Conservation (phyloP, 306 rosid genomes). For the Prunus mongolica region DNA sequence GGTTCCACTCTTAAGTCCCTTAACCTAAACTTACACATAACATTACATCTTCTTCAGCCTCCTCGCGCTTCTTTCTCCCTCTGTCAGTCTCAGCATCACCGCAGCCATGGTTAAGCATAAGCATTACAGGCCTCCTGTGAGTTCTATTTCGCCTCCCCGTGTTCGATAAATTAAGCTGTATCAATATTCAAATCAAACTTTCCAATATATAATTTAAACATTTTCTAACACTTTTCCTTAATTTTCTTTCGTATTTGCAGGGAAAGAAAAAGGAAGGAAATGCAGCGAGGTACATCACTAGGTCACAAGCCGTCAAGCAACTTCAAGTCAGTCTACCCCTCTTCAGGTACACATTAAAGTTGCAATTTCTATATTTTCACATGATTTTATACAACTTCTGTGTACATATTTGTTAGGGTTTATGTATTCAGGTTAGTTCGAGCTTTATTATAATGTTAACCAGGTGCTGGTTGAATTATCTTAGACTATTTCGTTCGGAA, state of each 20-base stretch:
- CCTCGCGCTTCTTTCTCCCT: background rate
- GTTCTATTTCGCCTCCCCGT: conserved; percentile 5
- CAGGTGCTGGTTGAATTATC: background rate
- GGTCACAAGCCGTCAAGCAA: conserved; percentile 81
- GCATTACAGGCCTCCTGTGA: conserved; percentile 83
- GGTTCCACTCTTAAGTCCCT: conserved; percentile 19
- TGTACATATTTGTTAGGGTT: background rate
- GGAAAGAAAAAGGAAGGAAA: conserved; percentile 97
- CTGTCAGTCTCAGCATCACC: background rate
- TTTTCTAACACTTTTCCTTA: background rate
- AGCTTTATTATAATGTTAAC: background rate
- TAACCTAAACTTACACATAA: background rate
- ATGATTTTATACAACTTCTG: background rate
- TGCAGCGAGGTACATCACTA: conserved; percentile 79
- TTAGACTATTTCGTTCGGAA: background rate
- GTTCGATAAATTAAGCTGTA: background rate
- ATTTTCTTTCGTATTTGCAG: conserved; percentile 25
- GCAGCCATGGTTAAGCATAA: conserved; percentile 30
- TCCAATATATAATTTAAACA: background rate
- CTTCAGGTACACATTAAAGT: conserved; percentile 53
- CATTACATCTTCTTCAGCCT: background rate
- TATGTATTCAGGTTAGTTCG: background rate
- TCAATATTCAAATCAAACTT: background rate
- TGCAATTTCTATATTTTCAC: background rate
- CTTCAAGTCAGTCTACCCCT: conserved; percentile 77